phyloP scores from a whole-genome alignment of 345 rosid genomes.

The Lenwebbia sp. region DNA sequence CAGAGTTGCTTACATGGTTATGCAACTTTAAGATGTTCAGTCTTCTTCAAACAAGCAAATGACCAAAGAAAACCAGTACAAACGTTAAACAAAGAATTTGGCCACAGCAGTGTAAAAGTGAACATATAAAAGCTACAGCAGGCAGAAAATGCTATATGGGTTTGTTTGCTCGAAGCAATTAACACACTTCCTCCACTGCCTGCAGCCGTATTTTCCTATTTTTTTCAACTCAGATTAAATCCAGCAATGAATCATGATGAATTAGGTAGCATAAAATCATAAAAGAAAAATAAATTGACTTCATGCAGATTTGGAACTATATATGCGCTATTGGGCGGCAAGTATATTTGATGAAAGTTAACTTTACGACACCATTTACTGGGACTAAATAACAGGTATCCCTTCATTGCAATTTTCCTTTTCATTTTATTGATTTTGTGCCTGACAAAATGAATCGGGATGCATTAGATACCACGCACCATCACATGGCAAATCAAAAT shows the following conservation, averaged over 20 bases:
- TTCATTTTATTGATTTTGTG: neutral
- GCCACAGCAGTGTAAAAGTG: neutral
- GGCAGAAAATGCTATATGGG: neutral
- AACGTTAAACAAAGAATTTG: neutral
- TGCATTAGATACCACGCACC: neutral
- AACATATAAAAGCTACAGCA: neutral
- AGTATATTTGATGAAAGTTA: neutral
- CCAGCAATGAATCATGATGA: neutral
- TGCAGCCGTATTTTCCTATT: neutral
- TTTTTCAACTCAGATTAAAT: neutral
- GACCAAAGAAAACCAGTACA: neutral
- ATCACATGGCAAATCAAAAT: neutral
- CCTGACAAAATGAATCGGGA: neutral
- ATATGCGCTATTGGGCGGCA: neutral
- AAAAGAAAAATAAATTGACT: neutral
- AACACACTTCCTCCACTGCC: neutral
- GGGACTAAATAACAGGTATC: neutral
- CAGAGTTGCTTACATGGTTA: neutral
- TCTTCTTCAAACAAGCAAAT: neutral
- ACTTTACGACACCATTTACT: neutral
- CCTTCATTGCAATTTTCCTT: neutral
- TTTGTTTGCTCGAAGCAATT: neutral
- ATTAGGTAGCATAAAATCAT: neutral
- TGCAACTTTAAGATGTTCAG: neutral
- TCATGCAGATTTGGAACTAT: neutral